Percentiles rank a stretch among this genome's conserved stretches.
Conservation (phyloP, 768 basidiomycete genomes). For the Leccinellum albellum region DNA sequence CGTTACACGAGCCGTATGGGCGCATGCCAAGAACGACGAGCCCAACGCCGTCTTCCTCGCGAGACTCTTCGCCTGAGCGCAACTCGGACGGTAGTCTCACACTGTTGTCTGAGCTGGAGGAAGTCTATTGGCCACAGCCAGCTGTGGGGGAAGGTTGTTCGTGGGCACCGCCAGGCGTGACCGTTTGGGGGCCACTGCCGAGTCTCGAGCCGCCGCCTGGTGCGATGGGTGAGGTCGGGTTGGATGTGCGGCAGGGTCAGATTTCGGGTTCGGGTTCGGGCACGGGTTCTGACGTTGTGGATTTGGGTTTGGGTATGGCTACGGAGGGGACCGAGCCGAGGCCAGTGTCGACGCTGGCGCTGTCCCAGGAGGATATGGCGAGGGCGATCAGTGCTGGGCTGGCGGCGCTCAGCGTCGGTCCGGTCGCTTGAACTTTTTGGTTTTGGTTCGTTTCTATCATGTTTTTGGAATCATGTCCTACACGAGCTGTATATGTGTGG, state of each 20-base stretch:
- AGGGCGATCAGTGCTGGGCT: constrained; percentile 24
- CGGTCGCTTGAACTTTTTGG: background rate
- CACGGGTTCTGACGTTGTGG: background rate
- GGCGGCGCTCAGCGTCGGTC: constrained; percentile 7
- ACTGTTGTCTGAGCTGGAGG: constrained; percentile 9
- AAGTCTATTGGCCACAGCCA: constrained; percentile 28
- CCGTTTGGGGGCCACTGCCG: background rate
- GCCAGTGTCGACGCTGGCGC: background rate
- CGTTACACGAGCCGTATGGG: constrained; percentile 18
- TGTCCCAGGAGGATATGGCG: constrained; percentile 22
- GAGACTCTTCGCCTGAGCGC: background rate
- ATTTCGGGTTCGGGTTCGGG: background rate
- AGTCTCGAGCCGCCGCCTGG: background rate
- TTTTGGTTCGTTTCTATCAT: background rate
- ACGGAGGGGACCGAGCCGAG: background rate
- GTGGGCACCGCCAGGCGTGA: constrained; percentile 17
- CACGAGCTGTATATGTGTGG: background rate
- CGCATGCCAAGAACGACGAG: constrained; percentile 14
- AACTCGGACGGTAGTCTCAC: constrained; percentile 13
- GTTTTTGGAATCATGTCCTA: background rate
- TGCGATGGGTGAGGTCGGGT: background rate
- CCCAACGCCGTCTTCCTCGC: background rate
- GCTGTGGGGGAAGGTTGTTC: constrained; percentile 30
- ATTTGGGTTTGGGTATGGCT: background rate
- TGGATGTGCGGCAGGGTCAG: background rate